Evolutionary conservation across 495 filamentous ascomycete species (phyloP).

Genomic region (Hypoxylon crocopeplum): DNA sequence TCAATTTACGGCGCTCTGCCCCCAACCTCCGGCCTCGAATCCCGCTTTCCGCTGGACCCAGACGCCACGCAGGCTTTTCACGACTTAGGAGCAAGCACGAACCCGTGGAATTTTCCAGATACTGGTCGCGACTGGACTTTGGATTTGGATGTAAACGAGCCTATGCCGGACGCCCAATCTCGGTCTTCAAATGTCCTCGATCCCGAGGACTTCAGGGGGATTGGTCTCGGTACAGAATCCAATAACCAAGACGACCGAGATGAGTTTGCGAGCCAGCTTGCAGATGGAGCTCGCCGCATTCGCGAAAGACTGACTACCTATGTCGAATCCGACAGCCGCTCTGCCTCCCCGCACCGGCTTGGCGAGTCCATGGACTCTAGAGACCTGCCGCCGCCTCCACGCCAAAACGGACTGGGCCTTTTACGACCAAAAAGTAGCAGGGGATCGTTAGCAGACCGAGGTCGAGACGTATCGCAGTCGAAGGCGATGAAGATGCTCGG

Average conservation of each 20-base stretch:
- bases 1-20: conserved; percentile 66
- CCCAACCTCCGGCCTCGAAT: conserved; percentile 41
- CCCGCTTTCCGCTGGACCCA: conserved; percentile 47
- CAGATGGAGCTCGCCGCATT: conserved; percentile 75
- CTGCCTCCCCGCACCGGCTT: conserved; percentile 58
- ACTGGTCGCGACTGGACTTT: conserved; percentile 32
- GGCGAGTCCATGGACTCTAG: conserved; percentile 41
- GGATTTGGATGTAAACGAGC: conserved; percentile 40
- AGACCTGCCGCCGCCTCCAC: conserved; percentile 52
- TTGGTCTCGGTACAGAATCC: conserved; percentile 56
- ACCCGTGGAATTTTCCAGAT: conserved; percentile 57
- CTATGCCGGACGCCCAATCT: conserved; percentile 33
- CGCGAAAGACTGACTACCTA: conserved; percentile 81
- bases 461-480: conserved; percentile 50
- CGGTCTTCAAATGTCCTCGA: conserved; percentile 39
- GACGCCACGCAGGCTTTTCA: conserved; percentile 32
- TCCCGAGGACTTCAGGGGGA: conserved; percentile 60
- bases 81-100: conserved; percentile 46
- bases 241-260: conserved; percentile 72
- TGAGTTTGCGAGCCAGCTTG: conserved; percentile 82
- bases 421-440: conserved; percentile 72
- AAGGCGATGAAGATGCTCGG: conserved; percentile 80
- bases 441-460: conserved; percentile 61
- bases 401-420: conserved; percentile 68
- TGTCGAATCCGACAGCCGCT: conserved; percentile 67